Evolutionary conservation across 495 filamentous ascomycete species (phyloP).

Genomic region (Aspergillus homomorphus): DNA sequence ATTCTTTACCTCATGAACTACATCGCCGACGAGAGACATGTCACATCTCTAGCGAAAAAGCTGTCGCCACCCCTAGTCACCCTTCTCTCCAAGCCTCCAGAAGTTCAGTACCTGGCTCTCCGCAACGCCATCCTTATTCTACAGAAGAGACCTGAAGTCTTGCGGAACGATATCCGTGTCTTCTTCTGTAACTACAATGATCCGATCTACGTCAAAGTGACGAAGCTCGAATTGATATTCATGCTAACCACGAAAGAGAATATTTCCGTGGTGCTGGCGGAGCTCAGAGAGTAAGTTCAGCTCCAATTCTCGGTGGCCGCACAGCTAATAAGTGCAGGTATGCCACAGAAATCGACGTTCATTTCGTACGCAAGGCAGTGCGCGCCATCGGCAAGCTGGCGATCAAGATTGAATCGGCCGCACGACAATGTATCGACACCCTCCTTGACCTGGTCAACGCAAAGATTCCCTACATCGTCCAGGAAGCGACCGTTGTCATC

Average conservation of each 20-base stretch:
- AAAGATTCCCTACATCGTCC: constrained; percentile 99
- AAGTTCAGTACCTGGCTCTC: constrained; percentile 94
- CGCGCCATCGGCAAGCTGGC: constrained; percentile 96
- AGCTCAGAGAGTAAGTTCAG: constrained; percentile 74
- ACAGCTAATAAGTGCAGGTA: constrained; percentile 49
- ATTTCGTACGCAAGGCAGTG: constrained; percentile 97
- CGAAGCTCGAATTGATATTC: constrained; percentile 97
- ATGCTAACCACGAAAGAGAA: constrained; percentile 97
- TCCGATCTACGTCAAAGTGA: constrained; percentile 99
- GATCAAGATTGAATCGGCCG: constrained; percentile 97
- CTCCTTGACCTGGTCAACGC: constrained; percentile 91
- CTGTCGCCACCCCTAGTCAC: constrained; percentile 95
- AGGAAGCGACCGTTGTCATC: constrained; percentile 99
- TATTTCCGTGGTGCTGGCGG: constrained; percentile 91
- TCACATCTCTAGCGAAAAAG: constrained; percentile 84
- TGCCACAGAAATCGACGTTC: constrained; percentile 96
- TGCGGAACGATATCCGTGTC: constrained; percentile 94
- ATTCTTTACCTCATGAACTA: constrained; percentile 99
- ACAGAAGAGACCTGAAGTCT: constrained; percentile 87
- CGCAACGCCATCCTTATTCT: constrained; percentile 93
- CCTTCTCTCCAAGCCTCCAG: constrained; percentile 89
- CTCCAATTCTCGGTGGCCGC: background rate
- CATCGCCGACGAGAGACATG: constrained; percentile 89
- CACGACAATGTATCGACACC: constrained; percentile 84
- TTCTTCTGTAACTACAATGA: constrained; percentile 99